phyloP scores from a whole-genome alignment of 352 stramenopile genomes.

The Globisporangium parvum region DNA sequence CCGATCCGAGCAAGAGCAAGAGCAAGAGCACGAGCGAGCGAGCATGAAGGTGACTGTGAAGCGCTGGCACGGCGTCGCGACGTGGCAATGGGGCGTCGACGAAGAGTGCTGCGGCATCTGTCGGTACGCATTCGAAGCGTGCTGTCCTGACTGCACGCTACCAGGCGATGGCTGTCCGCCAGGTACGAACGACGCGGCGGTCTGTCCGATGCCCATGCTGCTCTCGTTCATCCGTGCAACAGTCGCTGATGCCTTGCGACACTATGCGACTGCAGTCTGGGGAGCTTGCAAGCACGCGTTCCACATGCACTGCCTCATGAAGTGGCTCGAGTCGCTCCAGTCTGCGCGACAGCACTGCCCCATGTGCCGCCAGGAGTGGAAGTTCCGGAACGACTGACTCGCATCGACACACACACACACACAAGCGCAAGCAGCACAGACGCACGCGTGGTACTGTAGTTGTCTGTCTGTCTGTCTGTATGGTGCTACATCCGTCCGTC shows the following conservation, averaged over 20 bases:
- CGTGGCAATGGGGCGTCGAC: slow-evolving; percentile 89
- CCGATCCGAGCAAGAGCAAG: no score
- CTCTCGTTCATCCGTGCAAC: no score
- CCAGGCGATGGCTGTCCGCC: slow-evolving; percentile 82
- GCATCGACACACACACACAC: neutral
- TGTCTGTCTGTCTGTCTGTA: neutral
- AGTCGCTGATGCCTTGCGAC: neutral
- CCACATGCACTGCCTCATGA: slow-evolving; percentile 93
- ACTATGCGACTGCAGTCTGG: slow-evolving; percentile 43
- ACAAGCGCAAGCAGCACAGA: neutral
- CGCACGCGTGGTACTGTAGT: no score
- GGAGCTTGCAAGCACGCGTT: slow-evolving; percentile 88
- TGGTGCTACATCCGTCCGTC: neutral
- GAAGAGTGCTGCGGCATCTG: slow-evolving; percentile 90
- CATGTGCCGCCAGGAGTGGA: slow-evolving; percentile 87
- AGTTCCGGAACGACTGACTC: slow-evolving; percentile 49
- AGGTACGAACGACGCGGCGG: slow-evolving; percentile 28
- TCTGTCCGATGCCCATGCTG: no score
- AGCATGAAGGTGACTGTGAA: slow-evolving; percentile 81
- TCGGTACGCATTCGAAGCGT: slow-evolving; percentile 77
- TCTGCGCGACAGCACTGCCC: slow-evolving; percentile 79
- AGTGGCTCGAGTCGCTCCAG: slow-evolving; percentile 87
- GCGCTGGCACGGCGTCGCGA: slow-evolving; percentile 86
- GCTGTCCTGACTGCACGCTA: slow-evolving; percentile 71
- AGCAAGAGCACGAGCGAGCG: neutral